These are phyloP conservation scores for Akebia trifoliata DNA, from an alignment of 164 flowering plant genomes.

Conservation along the genomic window DNA sequence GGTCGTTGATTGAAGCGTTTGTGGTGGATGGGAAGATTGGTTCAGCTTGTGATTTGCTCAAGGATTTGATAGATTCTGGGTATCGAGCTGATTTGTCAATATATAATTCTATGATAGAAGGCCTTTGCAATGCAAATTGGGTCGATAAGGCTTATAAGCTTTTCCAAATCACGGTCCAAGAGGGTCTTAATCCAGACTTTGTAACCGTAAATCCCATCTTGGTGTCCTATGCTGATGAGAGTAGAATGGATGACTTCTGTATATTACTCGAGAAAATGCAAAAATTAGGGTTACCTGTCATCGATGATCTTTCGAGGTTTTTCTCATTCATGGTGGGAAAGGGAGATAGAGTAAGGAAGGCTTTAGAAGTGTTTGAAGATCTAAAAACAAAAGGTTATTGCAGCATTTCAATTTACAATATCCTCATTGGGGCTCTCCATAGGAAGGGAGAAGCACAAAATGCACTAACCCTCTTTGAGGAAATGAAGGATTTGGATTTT, in stretches of 20 bases:
- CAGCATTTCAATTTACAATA: slow-evolving; percentile 57
- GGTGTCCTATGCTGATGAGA: slow-evolving; percentile 51
- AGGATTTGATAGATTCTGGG: slow-evolving; percentile 73
- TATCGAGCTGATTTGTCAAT: slow-evolving; percentile 86
- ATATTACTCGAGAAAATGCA: slow-evolving; percentile 55
- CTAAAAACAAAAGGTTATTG: slow-evolving; percentile 52
- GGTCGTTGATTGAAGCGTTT: slow-evolving; percentile 64
- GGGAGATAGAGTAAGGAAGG: slow-evolving; percentile 32
- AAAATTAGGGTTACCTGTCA: slow-evolving; percentile 42
- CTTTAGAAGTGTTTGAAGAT: slow-evolving; percentile 53
- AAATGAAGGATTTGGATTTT: slow-evolving; percentile 37
- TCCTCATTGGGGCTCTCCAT: slow-evolving; percentile 60
- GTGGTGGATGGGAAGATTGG: slow-evolving; percentile 63
- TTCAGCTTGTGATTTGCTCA: slow-evolving; percentile 62
- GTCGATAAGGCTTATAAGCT: slow-evolving; percentile 73
- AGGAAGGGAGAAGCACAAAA: slow-evolving; percentile 43
- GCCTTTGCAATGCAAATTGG: slow-evolving; percentile 56
- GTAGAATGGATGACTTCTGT: slow-evolving; percentile 49
- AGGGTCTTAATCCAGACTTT: slow-evolving; percentile 68
- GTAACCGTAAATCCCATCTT: slow-evolving; percentile 65
- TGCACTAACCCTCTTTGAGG: slow-evolving; percentile 59
- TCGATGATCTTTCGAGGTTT: slow-evolving; percentile 54
- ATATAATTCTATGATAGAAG: slow-evolving; percentile 66
- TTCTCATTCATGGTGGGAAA: slow-evolving; percentile 49
- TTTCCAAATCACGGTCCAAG: slow-evolving; percentile 53